These are phyloP conservation scores for Sergeia podlipaevii DNA, from an alignment of 208 protist species.

Conservation along the genomic window DNA sequence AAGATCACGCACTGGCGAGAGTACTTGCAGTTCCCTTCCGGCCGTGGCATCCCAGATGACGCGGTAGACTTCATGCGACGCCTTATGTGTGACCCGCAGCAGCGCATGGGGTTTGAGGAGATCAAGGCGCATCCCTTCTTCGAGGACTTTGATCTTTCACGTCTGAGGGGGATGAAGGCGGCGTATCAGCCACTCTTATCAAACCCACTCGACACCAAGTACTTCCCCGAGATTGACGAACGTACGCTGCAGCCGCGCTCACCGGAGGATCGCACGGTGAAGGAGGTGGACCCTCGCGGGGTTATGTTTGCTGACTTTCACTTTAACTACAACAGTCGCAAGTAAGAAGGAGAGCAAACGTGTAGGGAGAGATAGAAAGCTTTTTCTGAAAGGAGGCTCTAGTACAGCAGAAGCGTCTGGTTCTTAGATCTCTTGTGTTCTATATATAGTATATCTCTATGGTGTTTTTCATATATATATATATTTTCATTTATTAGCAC, in stretches of 20 bases:
- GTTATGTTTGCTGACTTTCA: conserved; percentile 89
- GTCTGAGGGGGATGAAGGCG: conserved; percentile 49
- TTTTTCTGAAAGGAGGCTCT: too few species aligned
- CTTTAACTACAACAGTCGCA: conserved; percentile 48
- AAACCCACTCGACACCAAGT: conserved; percentile 77
- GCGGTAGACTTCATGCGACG: conserved; percentile 91
- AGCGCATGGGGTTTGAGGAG: conserved; percentile 73
- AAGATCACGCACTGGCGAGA: conserved; percentile 95
- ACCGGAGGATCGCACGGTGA: conserved; percentile 41
- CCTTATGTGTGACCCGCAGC: conserved; percentile 83
- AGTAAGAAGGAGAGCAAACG: too few species aligned
- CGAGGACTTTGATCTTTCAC: conserved; percentile 52
- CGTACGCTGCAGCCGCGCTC: conserved; percentile 18
- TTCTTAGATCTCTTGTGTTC: too few species aligned
- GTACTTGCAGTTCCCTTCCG: conserved; percentile 84
- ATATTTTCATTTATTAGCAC: too few species aligned
- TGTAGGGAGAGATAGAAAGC: too few species aligned
- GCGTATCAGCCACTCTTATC: conserved; percentile 69
- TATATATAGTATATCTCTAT: too few species aligned
- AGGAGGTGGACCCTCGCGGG: conserved; percentile 76
- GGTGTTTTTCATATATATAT: too few species aligned
- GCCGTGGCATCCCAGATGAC: conserved; percentile 74
- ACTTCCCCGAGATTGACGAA: conserved; percentile 86
- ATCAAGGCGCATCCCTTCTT: conserved; percentile 88
- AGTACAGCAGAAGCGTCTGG: too few species aligned